A percentile compares a stretch with the other conserved stretches of the same genome.
Conservation (phyloP, 2,329 filamentous ascomycete species). For the Aspergillus terreus region DNA sequence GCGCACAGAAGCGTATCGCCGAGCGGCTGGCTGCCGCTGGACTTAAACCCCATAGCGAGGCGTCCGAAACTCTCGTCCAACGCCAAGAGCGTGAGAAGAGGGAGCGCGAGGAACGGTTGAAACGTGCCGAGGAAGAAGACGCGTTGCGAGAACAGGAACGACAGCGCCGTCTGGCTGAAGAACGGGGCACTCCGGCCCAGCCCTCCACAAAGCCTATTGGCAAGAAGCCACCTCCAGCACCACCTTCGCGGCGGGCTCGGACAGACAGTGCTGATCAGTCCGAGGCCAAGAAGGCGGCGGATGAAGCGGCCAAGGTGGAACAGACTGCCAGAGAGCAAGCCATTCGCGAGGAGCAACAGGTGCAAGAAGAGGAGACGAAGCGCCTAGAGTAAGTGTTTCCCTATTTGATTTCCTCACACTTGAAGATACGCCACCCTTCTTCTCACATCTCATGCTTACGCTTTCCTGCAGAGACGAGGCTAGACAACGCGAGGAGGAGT, state of each 20-base stretch:
- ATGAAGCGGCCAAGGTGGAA: conserved; percentile 62
- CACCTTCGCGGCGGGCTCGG: conserved; percentile 67
- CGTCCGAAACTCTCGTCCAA: conserved; percentile 77
- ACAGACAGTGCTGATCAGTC: conserved; percentile 52
- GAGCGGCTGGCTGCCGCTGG: conserved; percentile 91
- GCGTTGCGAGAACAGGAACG: conserved; percentile 81
- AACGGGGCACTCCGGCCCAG: conserved; percentile 58
- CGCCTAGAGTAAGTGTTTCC: conserved; percentile 72
- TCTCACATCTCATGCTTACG: too few relatives aligned
- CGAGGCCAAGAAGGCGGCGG: conserved; percentile 55
- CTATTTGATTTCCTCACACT: background rate
- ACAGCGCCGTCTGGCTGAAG: conserved; percentile 74
- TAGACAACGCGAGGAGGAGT: conserved; percentile 71
- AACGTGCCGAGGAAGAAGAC: conserved; percentile 92
- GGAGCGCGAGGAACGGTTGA: conserved; percentile 81
- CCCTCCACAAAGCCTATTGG: conserved; percentile 48
- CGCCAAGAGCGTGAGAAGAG: conserved; percentile 81
- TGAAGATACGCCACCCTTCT: background rate
- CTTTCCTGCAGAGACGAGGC: conserved; percentile 62
- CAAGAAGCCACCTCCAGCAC: conserved; percentile 68
- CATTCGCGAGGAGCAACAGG: conserved; percentile 63
- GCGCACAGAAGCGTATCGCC: conserved; percentile 94
- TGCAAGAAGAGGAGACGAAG: conserved; percentile 68
- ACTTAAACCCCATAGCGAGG: conserved; percentile 76
- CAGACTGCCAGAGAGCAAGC: conserved; percentile 55